Conservation (phyloP, 306 rosid genomes). For the Vicia villosa region DNA sequence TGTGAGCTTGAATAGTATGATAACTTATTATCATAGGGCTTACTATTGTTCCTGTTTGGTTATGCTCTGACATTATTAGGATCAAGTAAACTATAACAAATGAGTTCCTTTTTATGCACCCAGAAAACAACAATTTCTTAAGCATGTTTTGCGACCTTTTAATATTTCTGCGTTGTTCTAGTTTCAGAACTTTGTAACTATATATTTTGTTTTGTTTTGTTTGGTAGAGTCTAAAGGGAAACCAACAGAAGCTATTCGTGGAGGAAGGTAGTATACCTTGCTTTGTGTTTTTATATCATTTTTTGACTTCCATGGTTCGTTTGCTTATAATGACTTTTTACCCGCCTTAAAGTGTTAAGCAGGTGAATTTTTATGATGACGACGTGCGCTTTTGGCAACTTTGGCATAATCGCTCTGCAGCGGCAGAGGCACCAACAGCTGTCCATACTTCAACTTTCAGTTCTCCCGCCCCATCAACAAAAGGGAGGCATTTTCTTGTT, state of each 20-base stretch:
- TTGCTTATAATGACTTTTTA: conserved; percentile 35
- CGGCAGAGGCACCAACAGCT: conserved; percentile 93
- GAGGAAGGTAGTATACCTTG: conserved; percentile 79
- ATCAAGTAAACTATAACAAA: conserved; percentile 1
- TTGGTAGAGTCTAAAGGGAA: conserved; percentile 80
- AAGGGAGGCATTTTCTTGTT: conserved; percentile 98
- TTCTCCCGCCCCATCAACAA: conserved; percentile 88
- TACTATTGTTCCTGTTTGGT: conserved; percentile 4
- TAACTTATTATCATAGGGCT: background rate
- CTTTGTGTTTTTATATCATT: conserved; percentile 25
- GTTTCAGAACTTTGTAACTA: conserved; percentile 25
- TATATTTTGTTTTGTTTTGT: conserved; percentile 32
- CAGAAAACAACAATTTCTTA: conserved; percentile 2
- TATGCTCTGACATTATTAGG: background rate
- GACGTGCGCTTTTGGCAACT: conserved; percentile 98
- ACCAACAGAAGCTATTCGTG: conserved; percentile 95
- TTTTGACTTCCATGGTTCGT: conserved; percentile 26
- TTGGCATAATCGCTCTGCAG: conserved; percentile 87
- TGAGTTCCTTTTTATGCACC: conserved; percentile 22
- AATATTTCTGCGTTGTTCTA: conserved; percentile 23
- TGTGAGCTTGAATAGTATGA: background rate
- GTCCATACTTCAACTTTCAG: conserved; percentile 73
- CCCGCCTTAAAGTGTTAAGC: conserved; percentile 76
- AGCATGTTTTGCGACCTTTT: conserved; percentile 4
- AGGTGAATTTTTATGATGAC: conserved; percentile 89